A percentile compares a stretch with the other conserved stretches of the same genome.
phyloP scores from a whole-genome alignment of 2,329 filamentous ascomycete genomes.

The Sclerotinia nivalis region DNA sequence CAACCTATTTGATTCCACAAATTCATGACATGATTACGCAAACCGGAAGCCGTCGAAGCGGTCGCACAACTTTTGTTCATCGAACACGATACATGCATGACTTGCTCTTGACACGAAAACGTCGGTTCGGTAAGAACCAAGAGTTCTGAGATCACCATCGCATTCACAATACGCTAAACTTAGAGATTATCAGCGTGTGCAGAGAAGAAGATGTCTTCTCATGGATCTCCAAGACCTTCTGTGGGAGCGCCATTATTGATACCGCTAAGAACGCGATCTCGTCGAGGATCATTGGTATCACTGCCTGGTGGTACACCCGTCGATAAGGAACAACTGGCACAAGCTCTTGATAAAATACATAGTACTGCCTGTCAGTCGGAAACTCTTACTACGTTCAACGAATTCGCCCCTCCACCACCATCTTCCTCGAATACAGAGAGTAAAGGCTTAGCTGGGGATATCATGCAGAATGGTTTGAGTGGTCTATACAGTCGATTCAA shows the following conservation, averaged over 20 bases:
- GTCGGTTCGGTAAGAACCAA: constrained; percentile 7
- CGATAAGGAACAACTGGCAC: constrained; percentile 73
- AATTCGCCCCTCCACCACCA: constrained; percentile 73
- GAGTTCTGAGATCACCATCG: not conserved
- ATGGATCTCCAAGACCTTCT: constrained; percentile 35
- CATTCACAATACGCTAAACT: not conserved
- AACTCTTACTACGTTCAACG: constrained; percentile 88
- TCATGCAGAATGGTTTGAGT: constrained; percentile 82
- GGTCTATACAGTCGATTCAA: constrained; percentile 85
- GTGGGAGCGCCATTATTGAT: constrained; percentile 29
- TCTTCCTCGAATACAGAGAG: constrained; percentile 61
- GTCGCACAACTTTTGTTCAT: constrained; percentile 16
- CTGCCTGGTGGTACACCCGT: constrained; percentile 51
- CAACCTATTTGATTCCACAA: constrained; percentile 4
- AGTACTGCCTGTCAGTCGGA: constrained; percentile 82
- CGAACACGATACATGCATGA: constrained; percentile 12
- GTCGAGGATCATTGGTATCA: constrained; percentile 52
- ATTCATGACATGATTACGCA: constrained; percentile 22
- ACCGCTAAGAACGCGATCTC: constrained; percentile 36
- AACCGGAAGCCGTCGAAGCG: constrained; percentile 15
- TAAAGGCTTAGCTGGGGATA: constrained; percentile 69
- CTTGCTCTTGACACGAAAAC: constrained; percentile 5
- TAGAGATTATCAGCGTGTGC: not conserved
- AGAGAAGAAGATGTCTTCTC: constrained; percentile 36
- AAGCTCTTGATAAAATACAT: constrained; percentile 84